A percentile compares a stretch with the other conserved stretches of the same genome.
Evolutionary conservation across 116 monocot genomes (phyloP).

Genomic region (Posidonia oceanica): DNA sequence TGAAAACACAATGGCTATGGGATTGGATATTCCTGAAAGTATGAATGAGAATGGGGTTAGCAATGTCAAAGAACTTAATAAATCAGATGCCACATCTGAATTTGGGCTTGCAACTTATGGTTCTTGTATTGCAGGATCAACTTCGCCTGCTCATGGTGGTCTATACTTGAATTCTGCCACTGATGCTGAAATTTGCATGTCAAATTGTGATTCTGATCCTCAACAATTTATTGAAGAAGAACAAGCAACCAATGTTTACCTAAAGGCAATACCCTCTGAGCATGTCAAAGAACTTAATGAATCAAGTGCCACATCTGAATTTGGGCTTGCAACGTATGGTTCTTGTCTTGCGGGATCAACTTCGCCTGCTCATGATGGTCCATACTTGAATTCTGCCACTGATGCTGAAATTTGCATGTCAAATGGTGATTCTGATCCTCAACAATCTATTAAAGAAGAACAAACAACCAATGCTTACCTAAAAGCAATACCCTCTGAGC

Average conservation of each 20-base stretch:
- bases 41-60: neutral
- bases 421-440: neutral
- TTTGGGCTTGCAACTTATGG: neutral
- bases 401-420: neutral
- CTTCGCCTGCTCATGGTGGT: neutral
- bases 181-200: neutral
- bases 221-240: neutral
- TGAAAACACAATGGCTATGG: neutral
- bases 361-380: neutral
- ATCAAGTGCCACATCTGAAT: neutral
- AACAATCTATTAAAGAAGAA: neutral
- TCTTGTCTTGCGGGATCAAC: neutral
- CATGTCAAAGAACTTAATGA: neutral
- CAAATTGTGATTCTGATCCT: neutral
- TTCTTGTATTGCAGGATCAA: neutral
- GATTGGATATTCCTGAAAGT: neutral
- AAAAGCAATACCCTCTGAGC: neutral
- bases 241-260: neutral
- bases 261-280: neutral
- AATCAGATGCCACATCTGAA: neutral
- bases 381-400: neutral
- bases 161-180: neutral
- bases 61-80: conserved; percentile 1
- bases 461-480: neutral
- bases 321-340: neutral